These are phyloP conservation scores for Diospyros lotus DNA, from an alignment of 148 eudicot genomes.

Conservation along the genomic window DNA sequence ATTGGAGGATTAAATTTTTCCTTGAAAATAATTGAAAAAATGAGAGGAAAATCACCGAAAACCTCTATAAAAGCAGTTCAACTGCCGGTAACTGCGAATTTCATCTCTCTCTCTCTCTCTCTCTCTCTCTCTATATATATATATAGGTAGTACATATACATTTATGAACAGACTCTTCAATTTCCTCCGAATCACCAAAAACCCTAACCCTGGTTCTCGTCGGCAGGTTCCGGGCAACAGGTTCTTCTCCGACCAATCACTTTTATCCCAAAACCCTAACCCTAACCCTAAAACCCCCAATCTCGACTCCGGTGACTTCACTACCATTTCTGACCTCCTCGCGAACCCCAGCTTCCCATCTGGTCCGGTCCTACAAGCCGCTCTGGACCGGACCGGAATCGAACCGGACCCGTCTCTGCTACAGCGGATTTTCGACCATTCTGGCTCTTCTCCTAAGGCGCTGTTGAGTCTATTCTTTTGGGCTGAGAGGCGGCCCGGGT, in stretches of 20 bases:
- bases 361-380: conserved; percentile 37
- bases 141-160: neutral
- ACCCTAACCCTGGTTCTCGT: conserved; percentile 17
- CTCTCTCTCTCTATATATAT: neutral
- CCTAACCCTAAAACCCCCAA: conserved; percentile 26
- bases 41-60: too few relatives aligned
- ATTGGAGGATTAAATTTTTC: neutral
- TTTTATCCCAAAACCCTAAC: conserved; percentile 16
- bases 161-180: conserved; percentile 6
- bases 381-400: conserved; percentile 30
- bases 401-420: conserved; percentile 31
- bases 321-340: conserved; percentile 37
- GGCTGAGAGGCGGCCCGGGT: conserved; percentile 52
- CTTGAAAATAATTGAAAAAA: too few relatives aligned
- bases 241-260: conserved; percentile 16
- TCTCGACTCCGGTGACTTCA: conserved; percentile 23
- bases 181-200: conserved; percentile 16
- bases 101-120: neutral
- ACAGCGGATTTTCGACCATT: conserved; percentile 31
- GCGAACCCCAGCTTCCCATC: conserved; percentile 25
- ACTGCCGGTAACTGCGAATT: neutral
- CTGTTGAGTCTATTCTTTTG: conserved; percentile 49
- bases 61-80: neutral
- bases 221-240: conserved; percentile 5
- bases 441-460: conserved; percentile 49